A percentile compares a stretch with the other conserved stretches of the same genome.
phyloP scores from a whole-genome alignment of 345 rosid genomes.

The Gossypium anomalum region DNA sequence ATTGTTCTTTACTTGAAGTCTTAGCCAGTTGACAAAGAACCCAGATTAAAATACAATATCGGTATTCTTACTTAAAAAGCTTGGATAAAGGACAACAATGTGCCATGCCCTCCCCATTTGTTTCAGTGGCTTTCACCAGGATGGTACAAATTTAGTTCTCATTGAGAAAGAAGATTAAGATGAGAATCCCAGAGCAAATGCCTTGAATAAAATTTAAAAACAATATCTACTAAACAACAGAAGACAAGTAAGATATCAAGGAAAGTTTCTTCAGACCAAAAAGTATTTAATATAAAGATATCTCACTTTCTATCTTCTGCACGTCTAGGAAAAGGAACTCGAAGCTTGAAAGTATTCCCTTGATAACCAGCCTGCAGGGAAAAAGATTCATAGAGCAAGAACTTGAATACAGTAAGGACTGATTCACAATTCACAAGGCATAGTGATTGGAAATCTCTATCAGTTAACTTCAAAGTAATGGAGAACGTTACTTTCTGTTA shows the following conservation, averaged over 20 bases:
- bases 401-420: neutral
- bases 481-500: neutral
- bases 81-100: neutral
- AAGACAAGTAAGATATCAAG: neutral
- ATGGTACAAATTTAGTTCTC: neutral
- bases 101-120: neutral
- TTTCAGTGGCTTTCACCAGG: neutral
- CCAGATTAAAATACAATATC: neutral
- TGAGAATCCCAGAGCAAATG: neutral
- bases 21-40: neutral
- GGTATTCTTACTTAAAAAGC: neutral
- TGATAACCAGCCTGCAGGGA: slow-evolving; percentile 57
- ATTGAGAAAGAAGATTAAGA: neutral
- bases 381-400: neutral
- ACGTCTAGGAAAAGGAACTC: slow-evolving; percentile 77
- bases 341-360: slow-evolving; percentile 69
- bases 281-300: neutral
- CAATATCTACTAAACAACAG: neutral
- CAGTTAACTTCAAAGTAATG: neutral
- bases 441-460: slow-evolving; percentile 4
- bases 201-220: neutral
- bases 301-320: slow-evolving; percentile 82
- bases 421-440: neutral
- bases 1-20: neutral
- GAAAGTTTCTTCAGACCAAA: neutral